phyloP scores from a whole-genome alignment of 2,329 filamentous ascomycete species.

The Huntiella omanensis region DNA sequence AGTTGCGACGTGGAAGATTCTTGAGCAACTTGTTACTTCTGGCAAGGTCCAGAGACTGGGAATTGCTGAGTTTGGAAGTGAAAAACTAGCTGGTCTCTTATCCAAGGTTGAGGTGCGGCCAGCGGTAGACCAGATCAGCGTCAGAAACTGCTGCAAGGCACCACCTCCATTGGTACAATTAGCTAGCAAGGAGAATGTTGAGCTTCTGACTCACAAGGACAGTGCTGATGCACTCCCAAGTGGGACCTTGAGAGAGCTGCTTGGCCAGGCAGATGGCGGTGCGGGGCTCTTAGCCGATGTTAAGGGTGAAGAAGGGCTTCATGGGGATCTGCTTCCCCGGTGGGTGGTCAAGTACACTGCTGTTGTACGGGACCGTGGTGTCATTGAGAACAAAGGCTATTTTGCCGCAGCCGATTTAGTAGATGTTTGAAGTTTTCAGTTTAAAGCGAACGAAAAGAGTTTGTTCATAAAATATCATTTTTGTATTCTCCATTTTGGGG shows the following conservation, averaged over 20 bases:
- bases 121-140: constrained; percentile 85
- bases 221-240: constrained; percentile 77
- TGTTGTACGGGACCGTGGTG: constrained; percentile 78
- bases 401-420: constrained; percentile 68
- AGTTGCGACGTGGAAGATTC: constrained; percentile 46
- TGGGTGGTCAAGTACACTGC: constrained; percentile 98
- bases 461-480: background rate
- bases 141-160: constrained; percentile 88
- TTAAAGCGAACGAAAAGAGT: background rate
- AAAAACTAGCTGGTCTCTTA: constrained; percentile 63
- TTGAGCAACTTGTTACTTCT: constrained; percentile 54
- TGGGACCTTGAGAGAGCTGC: constrained; percentile 66
- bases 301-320: constrained; percentile 35
- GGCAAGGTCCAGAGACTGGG: constrained; percentile 61
- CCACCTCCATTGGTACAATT: constrained; percentile 70
- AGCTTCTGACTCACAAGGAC: constrained; percentile 84
- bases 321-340: constrained; percentile 64
- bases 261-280: constrained; percentile 53
- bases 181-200: constrained; percentile 66
- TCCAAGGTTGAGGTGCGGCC: constrained; percentile 52
- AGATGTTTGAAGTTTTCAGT: constrained; percentile 16
- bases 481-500: background rate
- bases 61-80: constrained; percentile 76
- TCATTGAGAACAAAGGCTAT: constrained; percentile 97
- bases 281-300: constrained; percentile 49